Evolutionary conservation across 2,329 filamentous ascomycete species (phyloP).

Genomic region (Pyrenophora teres): DNA sequence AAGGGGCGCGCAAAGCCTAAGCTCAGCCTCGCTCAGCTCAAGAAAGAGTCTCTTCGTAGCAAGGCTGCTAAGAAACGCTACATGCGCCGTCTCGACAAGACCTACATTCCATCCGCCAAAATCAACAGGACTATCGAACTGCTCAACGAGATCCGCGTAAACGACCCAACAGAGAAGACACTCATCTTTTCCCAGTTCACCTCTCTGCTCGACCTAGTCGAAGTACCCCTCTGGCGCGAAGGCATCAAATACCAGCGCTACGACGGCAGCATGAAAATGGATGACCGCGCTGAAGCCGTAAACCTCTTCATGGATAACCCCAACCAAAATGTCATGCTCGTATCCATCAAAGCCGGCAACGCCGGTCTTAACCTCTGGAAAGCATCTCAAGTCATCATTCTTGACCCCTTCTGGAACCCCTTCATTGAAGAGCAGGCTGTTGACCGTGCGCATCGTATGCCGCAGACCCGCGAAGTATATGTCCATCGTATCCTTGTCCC

Average conservation of each 20-base stretch:
- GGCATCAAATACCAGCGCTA: slow-evolving; percentile 69
- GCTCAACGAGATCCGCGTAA: slow-evolving; percentile 57
- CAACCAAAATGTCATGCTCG: slow-evolving; percentile 70
- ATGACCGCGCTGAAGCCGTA: slow-evolving; percentile 69
- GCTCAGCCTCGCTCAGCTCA: slow-evolving; percentile 66
- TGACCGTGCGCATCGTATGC: slow-evolving; percentile 86
- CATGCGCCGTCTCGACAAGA: slow-evolving; percentile 67
- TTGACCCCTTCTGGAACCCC: slow-evolving; percentile 95
- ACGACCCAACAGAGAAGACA: slow-evolving; percentile 68
- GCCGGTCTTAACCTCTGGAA: slow-evolving; percentile 84
- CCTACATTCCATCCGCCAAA: slow-evolving; percentile 77
- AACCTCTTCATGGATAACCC: slow-evolving; percentile 67
- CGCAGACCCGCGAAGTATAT: slow-evolving; percentile 73
- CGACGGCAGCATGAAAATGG: slow-evolving; percentile 74
- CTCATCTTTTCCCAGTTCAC: slow-evolving; percentile 86
- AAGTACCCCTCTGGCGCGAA: slow-evolving; percentile 69
- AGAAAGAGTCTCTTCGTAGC: slow-evolving; percentile 68
- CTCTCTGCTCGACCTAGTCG: slow-evolving; percentile 74
- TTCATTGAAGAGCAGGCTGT: slow-evolving; percentile 92
- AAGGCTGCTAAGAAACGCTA: slow-evolving; percentile 70
- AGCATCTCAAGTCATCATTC: slow-evolving; percentile 83
- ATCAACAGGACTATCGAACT: slow-evolving; percentile 71
- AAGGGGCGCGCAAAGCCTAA: slow-evolving; percentile 44
- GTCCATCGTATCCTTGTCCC: slow-evolving; percentile 80
- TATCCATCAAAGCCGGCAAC: slow-evolving; percentile 80